Evolutionary conservation across 2,329 filamentous ascomycete genomes (phyloP).

Genomic region (Elsinoe arachidis): DNA sequence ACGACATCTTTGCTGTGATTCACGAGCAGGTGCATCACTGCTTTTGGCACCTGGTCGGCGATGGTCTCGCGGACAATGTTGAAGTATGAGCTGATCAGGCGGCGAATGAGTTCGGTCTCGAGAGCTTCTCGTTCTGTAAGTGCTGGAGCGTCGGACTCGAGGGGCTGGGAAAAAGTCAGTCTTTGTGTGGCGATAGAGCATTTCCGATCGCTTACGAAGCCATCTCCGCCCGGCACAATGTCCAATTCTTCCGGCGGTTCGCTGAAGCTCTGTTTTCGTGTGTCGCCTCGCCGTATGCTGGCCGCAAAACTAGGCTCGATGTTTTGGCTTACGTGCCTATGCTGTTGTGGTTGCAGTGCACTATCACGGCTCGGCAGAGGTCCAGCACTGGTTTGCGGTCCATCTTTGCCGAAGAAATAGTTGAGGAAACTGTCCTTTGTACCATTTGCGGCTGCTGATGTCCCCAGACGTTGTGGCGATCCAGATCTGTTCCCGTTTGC

Average conservation of each 20-base stretch:
- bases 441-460: slow-evolving; percentile 50
- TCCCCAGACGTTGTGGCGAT: slow-evolving; percentile 53
- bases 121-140: slow-evolving; percentile 93
- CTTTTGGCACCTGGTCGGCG: slow-evolving; percentile 95
- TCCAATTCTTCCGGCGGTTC: slow-evolving; percentile 30
- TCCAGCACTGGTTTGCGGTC: slow-evolving; percentile 29
- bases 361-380: slow-evolving; percentile 28
- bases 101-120: slow-evolving; percentile 94
- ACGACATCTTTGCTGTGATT: slow-evolving; percentile 98
- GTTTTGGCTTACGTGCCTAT: slow-evolving; percentile 67
- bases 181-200: slow-evolving; percentile 18
- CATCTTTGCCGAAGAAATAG: slow-evolving; percentile 98
- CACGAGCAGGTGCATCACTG: slow-evolving; percentile 95
- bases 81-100: slow-evolving; percentile 96
- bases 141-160: slow-evolving; percentile 61
- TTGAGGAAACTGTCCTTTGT: slow-evolving; percentile 89
- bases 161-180: slow-evolving; percentile 19
- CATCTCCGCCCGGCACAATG: slow-evolving; percentile 30
- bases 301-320: slow-evolving; percentile 75
- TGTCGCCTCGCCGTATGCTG: slow-evolving; percentile 65
- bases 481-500: slow-evolving; percentile 54
- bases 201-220: slow-evolving; percentile 47
- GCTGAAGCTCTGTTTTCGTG: slow-evolving; percentile 38
- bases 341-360: slow-evolving; percentile 34
- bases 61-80: slow-evolving; percentile 99